phyloP scores from a whole-genome alignment of 441 rosid genomes.

The Aleurites moluccanus region DNA sequence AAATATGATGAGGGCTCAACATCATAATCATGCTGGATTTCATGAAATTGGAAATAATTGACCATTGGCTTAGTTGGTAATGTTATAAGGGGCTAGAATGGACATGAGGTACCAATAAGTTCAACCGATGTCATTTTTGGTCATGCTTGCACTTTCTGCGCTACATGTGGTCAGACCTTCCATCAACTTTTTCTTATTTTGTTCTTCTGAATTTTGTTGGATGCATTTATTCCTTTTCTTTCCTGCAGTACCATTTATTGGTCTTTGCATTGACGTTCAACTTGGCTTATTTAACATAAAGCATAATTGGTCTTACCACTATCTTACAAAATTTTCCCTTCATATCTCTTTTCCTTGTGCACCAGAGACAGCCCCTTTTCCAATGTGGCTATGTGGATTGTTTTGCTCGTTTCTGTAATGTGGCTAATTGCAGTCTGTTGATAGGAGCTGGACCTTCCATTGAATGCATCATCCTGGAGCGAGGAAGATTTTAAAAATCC shows the following conservation, averaged over 20 bases:
- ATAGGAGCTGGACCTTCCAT: conserved; percentile 81
- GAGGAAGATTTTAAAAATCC: conserved; percentile 85
- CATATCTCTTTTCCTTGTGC: no score
- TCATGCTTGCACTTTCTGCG: neutral
- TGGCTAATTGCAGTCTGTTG: conserved; percentile 29
- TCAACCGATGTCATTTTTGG: neutral
- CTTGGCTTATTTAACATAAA: neutral
- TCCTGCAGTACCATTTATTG: neutral
- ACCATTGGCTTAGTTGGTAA: no score
- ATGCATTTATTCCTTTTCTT: neutral
- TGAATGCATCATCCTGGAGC: conserved; percentile 78
- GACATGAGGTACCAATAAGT: neutral
- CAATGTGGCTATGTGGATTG: neutral
- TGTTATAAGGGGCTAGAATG: neutral
- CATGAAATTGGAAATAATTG: neutral
- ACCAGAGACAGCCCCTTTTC: no score
- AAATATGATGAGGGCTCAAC: neutral
- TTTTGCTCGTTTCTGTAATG: conserved; percentile 9
- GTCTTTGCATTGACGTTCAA: neutral
- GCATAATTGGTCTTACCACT: neutral
- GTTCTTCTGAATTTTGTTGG: neutral
- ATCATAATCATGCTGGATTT: neutral
- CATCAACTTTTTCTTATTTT: neutral
- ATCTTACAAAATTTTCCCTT: neutral
- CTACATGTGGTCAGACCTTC: no score